Percentiles rank a stretch among this genome's conserved stretches.
Evolutionary conservation across 345 rosid genomes (phyloP).

Genomic region (Brassica incana): DNA sequence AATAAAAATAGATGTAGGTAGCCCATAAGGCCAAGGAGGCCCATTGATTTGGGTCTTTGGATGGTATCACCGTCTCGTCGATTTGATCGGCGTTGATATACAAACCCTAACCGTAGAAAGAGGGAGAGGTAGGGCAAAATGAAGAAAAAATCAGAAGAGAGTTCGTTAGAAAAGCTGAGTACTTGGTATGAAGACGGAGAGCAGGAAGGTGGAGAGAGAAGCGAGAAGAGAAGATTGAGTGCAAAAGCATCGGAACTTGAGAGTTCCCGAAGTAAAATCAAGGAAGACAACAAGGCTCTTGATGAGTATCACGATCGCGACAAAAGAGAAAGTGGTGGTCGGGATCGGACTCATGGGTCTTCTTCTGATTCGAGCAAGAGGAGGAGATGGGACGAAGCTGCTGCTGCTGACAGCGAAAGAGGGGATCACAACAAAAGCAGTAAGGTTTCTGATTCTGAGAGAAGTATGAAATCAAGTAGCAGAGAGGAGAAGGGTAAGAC

Average conservation of each 20-base stretch:
- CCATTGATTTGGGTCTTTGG: neutral
- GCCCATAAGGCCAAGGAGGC: neutral
- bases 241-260: constrained; percentile 60
- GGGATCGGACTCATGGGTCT: constrained; percentile 68
- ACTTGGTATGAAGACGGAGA: constrained; percentile 96
- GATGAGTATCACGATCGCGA: constrained; percentile 63
- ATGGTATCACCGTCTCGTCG: neutral
- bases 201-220: constrained; percentile 69
- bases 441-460: constrained; percentile 72
- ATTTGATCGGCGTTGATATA: neutral
- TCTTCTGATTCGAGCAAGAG: constrained; percentile 55
- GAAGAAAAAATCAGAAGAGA: constrained; percentile 88
- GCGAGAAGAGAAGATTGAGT: constrained; percentile 59
- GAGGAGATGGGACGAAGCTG: constrained; percentile 88
- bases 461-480: constrained; percentile 52
- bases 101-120: constrained; percentile 18
- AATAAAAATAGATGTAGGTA: neutral
- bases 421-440: constrained; percentile 47
- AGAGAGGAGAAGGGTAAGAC: constrained; percentile 72
- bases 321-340: constrained; percentile 64
- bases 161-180: constrained; percentile 82
- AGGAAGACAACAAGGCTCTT: constrained; percentile 63
- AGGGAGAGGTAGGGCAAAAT: neutral
- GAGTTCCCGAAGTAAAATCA: constrained; percentile 56
- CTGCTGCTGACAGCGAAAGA: constrained; percentile 47